Conservation (phyloP, 257 asterid species). For the Craterostigma plantagineum region DNA sequence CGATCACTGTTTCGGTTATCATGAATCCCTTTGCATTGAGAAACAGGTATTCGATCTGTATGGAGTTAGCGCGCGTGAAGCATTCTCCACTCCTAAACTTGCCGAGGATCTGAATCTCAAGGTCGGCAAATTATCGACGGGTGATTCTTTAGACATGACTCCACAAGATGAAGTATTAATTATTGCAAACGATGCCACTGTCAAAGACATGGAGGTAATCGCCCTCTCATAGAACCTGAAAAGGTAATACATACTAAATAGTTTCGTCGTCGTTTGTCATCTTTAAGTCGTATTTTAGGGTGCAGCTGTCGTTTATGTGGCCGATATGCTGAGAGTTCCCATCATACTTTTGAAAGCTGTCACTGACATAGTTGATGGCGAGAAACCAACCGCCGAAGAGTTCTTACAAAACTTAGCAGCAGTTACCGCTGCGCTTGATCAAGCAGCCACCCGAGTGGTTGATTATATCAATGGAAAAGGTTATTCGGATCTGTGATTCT, state of each 20-base stretch:
- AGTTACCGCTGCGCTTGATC: conserved; percentile 75
- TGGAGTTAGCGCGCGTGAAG: conserved; percentile 75
- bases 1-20: background rate
- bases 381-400: conserved; percentile 86
- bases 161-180: conserved; percentile 72
- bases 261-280: background rate
- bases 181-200: conserved; percentile 59
- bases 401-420: conserved; percentile 68
- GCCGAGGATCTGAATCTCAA: conserved; percentile 60
- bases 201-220: conserved; percentile 93
- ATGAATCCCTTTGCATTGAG: conserved; percentile 1
- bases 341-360: conserved; percentile 71
- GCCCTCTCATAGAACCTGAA: background rate
- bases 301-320: conserved; percentile 91
- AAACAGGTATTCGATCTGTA: conserved; percentile 74
- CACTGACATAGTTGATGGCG: conserved; percentile 81
- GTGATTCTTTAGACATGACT: conserved; percentile 89
- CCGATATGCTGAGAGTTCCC: conserved; percentile 75
- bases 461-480: conserved; percentile 62
- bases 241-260: background rate
- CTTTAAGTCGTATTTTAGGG: conserved; percentile 40
- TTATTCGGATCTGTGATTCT: conserved; percentile 40
- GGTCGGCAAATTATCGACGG: conserved; percentile 91
- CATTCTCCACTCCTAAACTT: conserved; percentile 60
- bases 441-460: conserved; percentile 40